These are phyloP conservation scores for Colletotrichum cuscutae DNA, from an alignment of 2,329 filamentous ascomycete species.

Conservation along the genomic window DNA sequence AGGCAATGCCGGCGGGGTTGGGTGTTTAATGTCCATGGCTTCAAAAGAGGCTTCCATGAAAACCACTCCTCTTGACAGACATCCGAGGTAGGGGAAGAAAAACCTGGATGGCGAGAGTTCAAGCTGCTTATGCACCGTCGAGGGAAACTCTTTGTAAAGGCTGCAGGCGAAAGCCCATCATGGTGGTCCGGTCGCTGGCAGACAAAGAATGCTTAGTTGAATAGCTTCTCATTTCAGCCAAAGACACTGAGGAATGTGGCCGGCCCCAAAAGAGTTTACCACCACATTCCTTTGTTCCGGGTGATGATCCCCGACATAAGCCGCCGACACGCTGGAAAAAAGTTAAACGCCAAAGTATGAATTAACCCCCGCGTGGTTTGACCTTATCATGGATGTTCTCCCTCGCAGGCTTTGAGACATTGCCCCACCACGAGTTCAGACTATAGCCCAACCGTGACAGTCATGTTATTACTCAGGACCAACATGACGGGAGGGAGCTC, in stretches of 20 bases:
- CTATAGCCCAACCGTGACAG: constrained; percentile 80
- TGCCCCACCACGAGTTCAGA: constrained; percentile 21
- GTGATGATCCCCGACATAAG: constrained; percentile 24
- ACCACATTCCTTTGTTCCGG: constrained; percentile 34
- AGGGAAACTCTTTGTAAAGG: constrained; percentile 34
- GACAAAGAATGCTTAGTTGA: constrained; percentile 32
- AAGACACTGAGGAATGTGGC: constrained; percentile 34
- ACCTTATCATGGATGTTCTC: constrained; percentile 23
- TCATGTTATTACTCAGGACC: constrained; percentile 91
- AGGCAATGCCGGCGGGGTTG: constrained; percentile 23
- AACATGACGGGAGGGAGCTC: constrained; percentile 80
- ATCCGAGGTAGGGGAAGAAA: background rate
- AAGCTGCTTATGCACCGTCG: constrained; percentile 28
- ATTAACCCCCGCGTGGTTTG: constrained; percentile 29
- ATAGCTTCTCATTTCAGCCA: constrained; percentile 33
- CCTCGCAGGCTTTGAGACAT: constrained; percentile 28
- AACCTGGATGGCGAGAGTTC: constrained; percentile 13
- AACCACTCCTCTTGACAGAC: background rate
- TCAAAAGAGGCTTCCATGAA: background rate
- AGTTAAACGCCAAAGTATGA: constrained; percentile 28
- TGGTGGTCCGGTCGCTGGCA: constrained; percentile 24
- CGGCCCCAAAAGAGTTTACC: constrained; percentile 25
- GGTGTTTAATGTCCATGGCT: constrained; percentile 32
- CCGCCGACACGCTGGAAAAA: constrained; percentile 1
- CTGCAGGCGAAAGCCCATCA: constrained; percentile 24